phyloP scores from a whole-genome alignment of 2,329 filamentous ascomycete genomes.

The Botrytis byssoidea region DNA sequence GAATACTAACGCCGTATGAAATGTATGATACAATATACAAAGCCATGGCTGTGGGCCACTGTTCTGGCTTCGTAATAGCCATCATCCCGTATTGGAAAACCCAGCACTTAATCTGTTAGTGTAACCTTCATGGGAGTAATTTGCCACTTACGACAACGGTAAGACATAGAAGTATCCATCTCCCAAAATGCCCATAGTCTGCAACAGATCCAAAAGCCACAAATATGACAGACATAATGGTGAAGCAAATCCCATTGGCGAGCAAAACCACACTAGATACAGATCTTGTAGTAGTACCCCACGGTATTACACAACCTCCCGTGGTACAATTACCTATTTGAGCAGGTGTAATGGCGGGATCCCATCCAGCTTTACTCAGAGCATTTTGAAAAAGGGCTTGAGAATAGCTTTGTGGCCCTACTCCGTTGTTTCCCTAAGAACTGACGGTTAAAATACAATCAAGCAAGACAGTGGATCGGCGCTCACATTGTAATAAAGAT shows the following conservation, averaged over 20 bases:
- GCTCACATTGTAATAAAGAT: conserved; percentile 44
- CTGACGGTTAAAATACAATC: conserved; percentile 1
- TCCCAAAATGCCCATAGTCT: conserved; percentile 45
- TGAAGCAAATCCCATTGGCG: conserved; percentile 45
- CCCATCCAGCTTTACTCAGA: conserved; percentile 42
- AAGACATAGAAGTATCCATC: conserved; percentile 43
- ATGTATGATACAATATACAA: conserved; percentile 44
- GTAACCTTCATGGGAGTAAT: not conserved
- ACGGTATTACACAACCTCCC: conserved; percentile 42
- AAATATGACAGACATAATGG: conserved; percentile 45
- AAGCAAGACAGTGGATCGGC: not conserved
- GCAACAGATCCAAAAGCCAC: conserved; percentile 44
- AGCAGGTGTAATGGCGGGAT: conserved; percentile 39
- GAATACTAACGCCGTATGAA: conserved; percentile 35
- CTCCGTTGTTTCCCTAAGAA: conserved; percentile 42
- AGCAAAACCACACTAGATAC: conserved; percentile 44
- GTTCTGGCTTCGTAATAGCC: conserved; percentile 40
- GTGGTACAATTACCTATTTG: conserved; percentile 31
- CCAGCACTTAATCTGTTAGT: conserved; percentile 38
- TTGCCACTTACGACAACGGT: conserved; percentile 37
- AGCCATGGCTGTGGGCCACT: conserved; percentile 45
- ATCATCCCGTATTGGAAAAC: conserved; percentile 44
- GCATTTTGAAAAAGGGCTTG: conserved; percentile 45
- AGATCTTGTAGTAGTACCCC: conserved; percentile 42
- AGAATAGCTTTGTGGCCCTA: conserved; percentile 44